Evolutionary conservation across 306 rosid species (phyloP), one percentile per base, ranked within the genome.

Genomic region (Ziziphus jujuba): DNA sequence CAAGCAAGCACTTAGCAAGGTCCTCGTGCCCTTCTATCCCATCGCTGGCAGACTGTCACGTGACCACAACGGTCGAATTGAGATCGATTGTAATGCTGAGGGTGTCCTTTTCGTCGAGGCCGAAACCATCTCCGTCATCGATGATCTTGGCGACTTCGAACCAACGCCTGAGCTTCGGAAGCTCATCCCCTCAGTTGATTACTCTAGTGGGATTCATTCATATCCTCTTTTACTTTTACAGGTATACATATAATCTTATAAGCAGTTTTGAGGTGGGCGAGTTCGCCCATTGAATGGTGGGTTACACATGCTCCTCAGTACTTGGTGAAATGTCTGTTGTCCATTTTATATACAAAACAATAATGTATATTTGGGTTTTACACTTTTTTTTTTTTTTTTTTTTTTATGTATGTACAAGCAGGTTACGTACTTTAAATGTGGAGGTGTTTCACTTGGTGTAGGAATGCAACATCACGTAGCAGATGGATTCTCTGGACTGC

Each of bases 61-160:
- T 1, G 95, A 89, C 34, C 89, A 85, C 16, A 87, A 83, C 57
- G 95, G 91, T 3, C 85, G 96, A 48, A 85, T 89, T 6, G 92
- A 89, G 85, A 84, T 92, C 52, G 79, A 89, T 5, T 92, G 95
- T 56, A 77, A 75, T 65, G 96, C 74, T 0, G 85, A 82, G 20
- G 96, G 98, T 0, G 98, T 87, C 40, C 89, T 92, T 22, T 82
- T 91, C 53, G 84, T 92, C 0, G 85, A 78, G 77, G 96, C 98
- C 0, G 85, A 83, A 14, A 84, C 86, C 0, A 62, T 47, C 11
- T 63, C 79, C 0, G 77, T 7, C 16, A 44, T 89, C 5, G 87
- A 84, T 4, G 88, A 86, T 70, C 82, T 89, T 20, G 92, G 96
- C 2, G 90, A 89, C 49, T 86, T 86, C n/a, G 83, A 88, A 0